Evolutionary conservation across 1,139 yeast species (phyloP), one percentile per base, ranked within the genome.

Genomic region (Hanseniaspora gamundiae): DNA sequence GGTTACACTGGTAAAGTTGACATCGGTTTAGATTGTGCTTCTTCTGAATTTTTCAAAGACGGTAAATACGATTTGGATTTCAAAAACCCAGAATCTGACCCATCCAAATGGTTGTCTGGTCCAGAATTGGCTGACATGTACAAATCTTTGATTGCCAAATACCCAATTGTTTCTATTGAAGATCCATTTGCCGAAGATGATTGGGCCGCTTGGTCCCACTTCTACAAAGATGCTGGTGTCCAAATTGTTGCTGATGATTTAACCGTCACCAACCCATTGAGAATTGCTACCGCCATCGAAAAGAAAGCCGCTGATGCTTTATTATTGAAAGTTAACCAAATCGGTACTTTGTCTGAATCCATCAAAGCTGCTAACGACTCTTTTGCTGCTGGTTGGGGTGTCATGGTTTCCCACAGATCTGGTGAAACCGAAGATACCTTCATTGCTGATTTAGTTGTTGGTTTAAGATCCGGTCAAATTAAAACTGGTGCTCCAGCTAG

Each of bases 401-500:
- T 86, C 62, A 85, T 85, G 94, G 95, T 86, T 62, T 84, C 94
- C 61, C 95, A 85, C 80, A 83, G 95, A 78, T 86, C 95, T 58
- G 97, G 97, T 74, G 97, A 88, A 78, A 87, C 96, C 56, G 97
- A 88, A 76, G 97, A 88, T 73, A 81, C 94, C 59, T 80, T 84
- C 76, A 87, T 88, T 71, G 96, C 97, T 65, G 96, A 88, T 71
- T 78, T 88, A 67, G 74, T 87, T 59, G 95, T 88, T 61, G 97
- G 96, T 74, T 76, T 88, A 68, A 84, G 96, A 78, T 65, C 94
- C 58, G 96, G 95, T 68, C 95, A 88, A 78, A 81, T 88, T 71
- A 88, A 88, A 87, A 83, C 95, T 59, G 97, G 97, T 80, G 96
- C 97, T 65, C 95, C 96, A 67, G 94, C 95, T 59, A 86, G 97